Evolutionary conservation across 1,284 basidiomycete genomes (phyloP).

Genomic region (Dichomitus squalens): DNA sequence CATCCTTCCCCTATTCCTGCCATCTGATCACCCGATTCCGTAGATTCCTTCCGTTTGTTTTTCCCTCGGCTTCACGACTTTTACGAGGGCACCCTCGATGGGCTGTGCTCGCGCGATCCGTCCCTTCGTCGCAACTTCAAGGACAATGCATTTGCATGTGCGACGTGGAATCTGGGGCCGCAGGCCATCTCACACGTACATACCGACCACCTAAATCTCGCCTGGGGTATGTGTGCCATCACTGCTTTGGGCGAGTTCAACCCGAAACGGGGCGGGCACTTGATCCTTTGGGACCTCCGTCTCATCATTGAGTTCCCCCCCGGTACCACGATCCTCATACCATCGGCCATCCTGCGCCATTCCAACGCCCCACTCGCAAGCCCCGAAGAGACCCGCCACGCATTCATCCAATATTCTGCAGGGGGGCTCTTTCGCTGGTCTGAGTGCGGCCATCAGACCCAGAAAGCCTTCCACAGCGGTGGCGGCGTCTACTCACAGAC

Average conservation of each 20-base stretch:
- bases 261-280: not conserved
- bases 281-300: not conserved
- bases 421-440: conserved; percentile 20
- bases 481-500: not conserved
- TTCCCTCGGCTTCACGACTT: not conserved
- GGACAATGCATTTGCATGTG: not conserved
- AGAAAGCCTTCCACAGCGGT: not conserved
- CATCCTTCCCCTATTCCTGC: not conserved
- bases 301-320: not conserved
- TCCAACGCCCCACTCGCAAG: not conserved
- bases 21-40: not conserved
- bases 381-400: not conserved
- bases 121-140: not conserved
- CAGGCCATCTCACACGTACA: not conserved
- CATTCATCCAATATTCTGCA: not conserved
- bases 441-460: conserved; percentile 18
- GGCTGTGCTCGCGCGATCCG: not conserved
- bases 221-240: not conserved
- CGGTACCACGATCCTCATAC: not conserved
- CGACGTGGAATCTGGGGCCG: not conserved
- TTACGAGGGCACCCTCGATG: not conserved
- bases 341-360: not conserved
- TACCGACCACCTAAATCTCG: not conserved
- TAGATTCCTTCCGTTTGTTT: not conserved
- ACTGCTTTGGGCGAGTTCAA: not conserved